Evolutionary conservation across 139 green algal genomes (phyloP).

Genomic region (Yamagishiella unicocca): DNA sequence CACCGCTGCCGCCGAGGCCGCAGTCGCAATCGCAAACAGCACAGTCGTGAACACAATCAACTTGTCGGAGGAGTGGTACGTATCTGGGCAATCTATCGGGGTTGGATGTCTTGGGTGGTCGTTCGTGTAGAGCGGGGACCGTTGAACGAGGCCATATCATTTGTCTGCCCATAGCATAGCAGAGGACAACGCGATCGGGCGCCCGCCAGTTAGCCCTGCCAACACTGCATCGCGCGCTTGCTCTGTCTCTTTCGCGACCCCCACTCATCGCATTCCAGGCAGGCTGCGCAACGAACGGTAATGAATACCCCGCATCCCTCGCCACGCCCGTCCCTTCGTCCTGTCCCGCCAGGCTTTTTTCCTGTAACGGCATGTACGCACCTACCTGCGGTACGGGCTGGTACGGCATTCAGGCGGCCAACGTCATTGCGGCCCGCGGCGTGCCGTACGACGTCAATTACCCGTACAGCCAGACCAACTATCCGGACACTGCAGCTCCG

Average conservation of each 20-base stretch:
- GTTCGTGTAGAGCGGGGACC: too few species aligned
- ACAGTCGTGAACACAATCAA: background rate
- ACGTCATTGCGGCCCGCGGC: background rate
- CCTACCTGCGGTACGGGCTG: background rate
- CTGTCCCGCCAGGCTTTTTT: conserved; percentile 6
- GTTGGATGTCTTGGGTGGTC: too few species aligned
- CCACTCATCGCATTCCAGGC: background rate
- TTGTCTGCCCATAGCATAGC: too few species aligned
- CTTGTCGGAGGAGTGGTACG: conserved; percentile 20
- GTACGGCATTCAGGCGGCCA: background rate
- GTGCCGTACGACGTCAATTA: conserved; percentile 15
- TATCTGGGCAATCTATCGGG: background rate
- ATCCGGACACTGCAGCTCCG: too few species aligned
- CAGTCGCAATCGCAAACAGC: background rate
- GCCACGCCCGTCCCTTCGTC: too few species aligned
- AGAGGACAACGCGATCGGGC: too few species aligned
- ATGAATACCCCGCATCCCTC: too few species aligned
- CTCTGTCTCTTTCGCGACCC: background rate
- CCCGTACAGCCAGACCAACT: background rate
- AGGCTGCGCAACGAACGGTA: too few species aligned
- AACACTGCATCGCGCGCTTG: background rate
- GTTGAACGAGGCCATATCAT: too few species aligned
- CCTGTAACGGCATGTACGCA: conserved; percentile 3
- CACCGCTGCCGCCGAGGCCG: background rate
- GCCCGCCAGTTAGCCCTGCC: background rate